These are phyloP conservation scores for Colletotrichum horii DNA, from an alignment of 2,329 filamentous ascomycete species.

Conservation along the genomic window DNA sequence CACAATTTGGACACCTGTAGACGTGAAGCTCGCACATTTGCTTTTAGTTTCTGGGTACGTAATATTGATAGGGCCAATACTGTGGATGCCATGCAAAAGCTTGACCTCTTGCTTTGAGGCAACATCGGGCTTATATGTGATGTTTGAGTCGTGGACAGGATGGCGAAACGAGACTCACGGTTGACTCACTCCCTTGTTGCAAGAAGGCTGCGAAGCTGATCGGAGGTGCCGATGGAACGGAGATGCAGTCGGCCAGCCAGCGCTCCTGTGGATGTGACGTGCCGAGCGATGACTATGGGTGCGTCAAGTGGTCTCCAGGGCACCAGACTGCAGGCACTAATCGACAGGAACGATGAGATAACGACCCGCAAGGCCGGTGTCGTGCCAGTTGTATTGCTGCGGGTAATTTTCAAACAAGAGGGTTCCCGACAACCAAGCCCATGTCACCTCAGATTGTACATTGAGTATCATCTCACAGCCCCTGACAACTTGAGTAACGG, in stretches of 20 bases:
- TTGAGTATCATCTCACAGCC: not conserved
- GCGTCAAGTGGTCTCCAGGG: not conserved
- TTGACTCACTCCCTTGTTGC: not conserved
- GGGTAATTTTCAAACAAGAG: not conserved
- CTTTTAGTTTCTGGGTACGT: not conserved
- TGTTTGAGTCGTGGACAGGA: not conserved
- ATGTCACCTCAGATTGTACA: not conserved
- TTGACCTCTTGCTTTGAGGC: not conserved
- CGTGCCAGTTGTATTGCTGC: not conserved
- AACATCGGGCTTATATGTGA: not conserved
- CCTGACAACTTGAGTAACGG: not conserved
- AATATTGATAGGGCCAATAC: not conserved
- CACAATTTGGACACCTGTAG: slow-evolving; percentile 36
- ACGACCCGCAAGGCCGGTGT: not conserved
- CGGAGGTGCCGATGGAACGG: not conserved
- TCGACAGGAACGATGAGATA: not conserved
- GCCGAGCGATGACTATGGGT: not conserved
- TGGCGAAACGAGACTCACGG: not conserved
- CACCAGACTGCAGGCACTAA: not conserved
- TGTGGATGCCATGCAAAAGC: not conserved
- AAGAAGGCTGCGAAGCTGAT: not conserved
- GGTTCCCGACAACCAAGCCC: not conserved
- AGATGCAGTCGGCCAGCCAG: not conserved
- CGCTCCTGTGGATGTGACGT: not conserved
- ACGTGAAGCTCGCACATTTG: slow-evolving; percentile 42